phyloP scores from a whole-genome alignment of 2,329 filamentous ascomycete species.

The Talaromyces marneffei region DNA sequence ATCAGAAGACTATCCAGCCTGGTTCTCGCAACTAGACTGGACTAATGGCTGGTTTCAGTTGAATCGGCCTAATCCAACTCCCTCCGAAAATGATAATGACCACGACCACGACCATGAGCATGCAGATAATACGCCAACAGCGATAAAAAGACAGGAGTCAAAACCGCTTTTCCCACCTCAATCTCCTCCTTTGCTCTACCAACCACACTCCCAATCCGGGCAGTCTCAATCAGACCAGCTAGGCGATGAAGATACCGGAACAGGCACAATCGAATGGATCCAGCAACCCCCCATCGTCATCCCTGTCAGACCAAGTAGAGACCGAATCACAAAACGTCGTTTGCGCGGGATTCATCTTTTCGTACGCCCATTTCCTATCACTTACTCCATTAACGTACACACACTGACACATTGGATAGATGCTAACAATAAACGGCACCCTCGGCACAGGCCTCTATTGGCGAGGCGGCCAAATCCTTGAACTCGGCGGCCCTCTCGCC shows the following conservation, averaged over 20 bases:
- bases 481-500: constrained; percentile 29
- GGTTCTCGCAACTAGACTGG: constrained; percentile 1
- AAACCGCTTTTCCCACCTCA: not conserved
- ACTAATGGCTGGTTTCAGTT: not conserved
- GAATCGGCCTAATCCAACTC: not conserved
- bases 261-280: not conserved
- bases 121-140: not conserved
- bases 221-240: not conserved
- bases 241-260: not conserved
- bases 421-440: constrained; percentile 32
- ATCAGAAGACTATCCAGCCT: not conserved
- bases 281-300: not conserved
- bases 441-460: constrained; percentile 32
- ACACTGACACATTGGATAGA: constrained; percentile 19
- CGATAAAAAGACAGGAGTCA: not conserved
- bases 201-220: not conserved
- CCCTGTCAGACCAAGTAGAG: constrained; percentile 5
- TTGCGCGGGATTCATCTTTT: constrained; percentile 25
- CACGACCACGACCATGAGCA: not conserved
- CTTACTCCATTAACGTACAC: not conserved
- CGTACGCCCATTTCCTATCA: constrained; percentile 7
- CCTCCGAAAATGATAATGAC: not conserved
- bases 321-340: constrained; percentile 1
- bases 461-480: constrained; percentile 29
- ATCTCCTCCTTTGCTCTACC: not conserved